phyloP scores from a whole-genome alignment of 768 basidiomycete species.

The Hypholoma fasciculare region DNA sequence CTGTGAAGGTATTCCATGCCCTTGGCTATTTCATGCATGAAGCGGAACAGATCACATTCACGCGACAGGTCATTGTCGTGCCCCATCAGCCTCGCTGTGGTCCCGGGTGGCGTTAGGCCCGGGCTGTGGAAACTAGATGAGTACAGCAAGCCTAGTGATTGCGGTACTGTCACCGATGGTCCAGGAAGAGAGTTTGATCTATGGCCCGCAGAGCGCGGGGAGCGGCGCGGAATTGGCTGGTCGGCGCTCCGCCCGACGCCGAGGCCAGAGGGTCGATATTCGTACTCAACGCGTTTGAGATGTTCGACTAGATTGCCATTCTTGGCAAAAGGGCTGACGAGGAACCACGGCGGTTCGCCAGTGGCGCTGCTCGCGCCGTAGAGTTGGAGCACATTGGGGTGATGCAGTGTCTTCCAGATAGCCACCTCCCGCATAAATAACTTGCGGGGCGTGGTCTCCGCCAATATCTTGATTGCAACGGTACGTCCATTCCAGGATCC shows the following conservation, averaged over 20 bases:
- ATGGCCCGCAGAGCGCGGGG: slow-evolving; percentile 4
- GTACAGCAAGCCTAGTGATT: background rate
- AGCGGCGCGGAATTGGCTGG: slow-evolving; percentile 1
- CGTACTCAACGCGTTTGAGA: slow-evolving; percentile 41
- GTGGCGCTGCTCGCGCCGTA: slow-evolving; percentile 76
- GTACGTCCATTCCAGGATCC: slow-evolving; percentile 67
- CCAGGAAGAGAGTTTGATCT: slow-evolving; percentile 16
- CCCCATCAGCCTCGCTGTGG: slow-evolving; percentile 5
- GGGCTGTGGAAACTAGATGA: background rate
- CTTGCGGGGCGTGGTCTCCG: slow-evolving; percentile 55
- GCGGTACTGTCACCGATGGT: slow-evolving; percentile 3
- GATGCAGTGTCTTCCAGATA: slow-evolving; percentile 70
- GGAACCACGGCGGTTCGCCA: slow-evolving; percentile 74
- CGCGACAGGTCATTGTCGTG: slow-evolving; percentile 13
- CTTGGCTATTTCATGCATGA: slow-evolving; percentile 77
- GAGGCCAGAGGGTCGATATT: slow-evolving; percentile 18
- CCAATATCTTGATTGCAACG: slow-evolving; percentile 75
- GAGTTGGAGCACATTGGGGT: slow-evolving; percentile 71
- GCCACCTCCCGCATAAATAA: slow-evolving; percentile 71
- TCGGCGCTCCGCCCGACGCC: slow-evolving; percentile 16
- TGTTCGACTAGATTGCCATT: slow-evolving; percentile 65
- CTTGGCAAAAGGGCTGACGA: slow-evolving; percentile 72
- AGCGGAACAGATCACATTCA: slow-evolving; percentile 51
- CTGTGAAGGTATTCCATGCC: slow-evolving; percentile 84
- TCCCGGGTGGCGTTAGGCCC: slow-evolving; percentile 10